Evolutionary conservation across 768 basidiomycete genomes (phyloP).

Genomic region (Boletus sensibilis): DNA sequence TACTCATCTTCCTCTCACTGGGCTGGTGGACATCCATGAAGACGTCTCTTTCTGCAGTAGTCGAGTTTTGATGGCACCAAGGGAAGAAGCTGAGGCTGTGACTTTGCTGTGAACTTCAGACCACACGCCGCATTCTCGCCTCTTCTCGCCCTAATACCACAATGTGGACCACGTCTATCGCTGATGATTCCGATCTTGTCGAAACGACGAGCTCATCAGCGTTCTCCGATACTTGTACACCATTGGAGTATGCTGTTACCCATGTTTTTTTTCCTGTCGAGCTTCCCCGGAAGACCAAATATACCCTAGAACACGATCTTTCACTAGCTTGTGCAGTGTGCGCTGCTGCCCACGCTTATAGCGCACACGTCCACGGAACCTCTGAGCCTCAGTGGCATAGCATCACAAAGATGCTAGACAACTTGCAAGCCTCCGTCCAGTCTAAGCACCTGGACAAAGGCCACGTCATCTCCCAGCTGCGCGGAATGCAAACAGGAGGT

Average conservation of each 20-base stretch:
- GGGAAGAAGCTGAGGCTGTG: too few relatives aligned
- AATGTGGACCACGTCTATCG: too few relatives aligned
- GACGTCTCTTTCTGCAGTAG: too few relatives aligned
- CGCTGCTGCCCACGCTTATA: background rate
- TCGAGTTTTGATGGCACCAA: too few relatives aligned
- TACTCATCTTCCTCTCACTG: too few relatives aligned
- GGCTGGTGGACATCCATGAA: too few relatives aligned
- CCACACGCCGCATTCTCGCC: too few relatives aligned
- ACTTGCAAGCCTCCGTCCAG: background rate
- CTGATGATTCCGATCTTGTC: too few relatives aligned
- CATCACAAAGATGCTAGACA: background rate
- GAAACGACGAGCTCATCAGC: background rate
- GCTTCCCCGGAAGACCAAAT: background rate
- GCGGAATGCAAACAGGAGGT: background rate
- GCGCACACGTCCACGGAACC: too few relatives aligned
- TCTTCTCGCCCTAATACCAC: too few relatives aligned
- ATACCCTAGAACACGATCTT: background rate
- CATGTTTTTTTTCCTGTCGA: slow-evolving; percentile 10
- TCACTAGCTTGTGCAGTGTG: background rate
- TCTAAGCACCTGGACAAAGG: background rate
- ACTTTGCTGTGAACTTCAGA: too few relatives aligned
- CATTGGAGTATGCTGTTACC: slow-evolving; percentile 5
- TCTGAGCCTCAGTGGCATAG: too few relatives aligned
- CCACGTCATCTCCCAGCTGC: background rate
- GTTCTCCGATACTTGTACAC: background rate